These are phyloP conservation scores for Aspergillus sergii DNA, from an alignment of 2,329 filamentous ascomycete species.

Conservation along the genomic window DNA sequence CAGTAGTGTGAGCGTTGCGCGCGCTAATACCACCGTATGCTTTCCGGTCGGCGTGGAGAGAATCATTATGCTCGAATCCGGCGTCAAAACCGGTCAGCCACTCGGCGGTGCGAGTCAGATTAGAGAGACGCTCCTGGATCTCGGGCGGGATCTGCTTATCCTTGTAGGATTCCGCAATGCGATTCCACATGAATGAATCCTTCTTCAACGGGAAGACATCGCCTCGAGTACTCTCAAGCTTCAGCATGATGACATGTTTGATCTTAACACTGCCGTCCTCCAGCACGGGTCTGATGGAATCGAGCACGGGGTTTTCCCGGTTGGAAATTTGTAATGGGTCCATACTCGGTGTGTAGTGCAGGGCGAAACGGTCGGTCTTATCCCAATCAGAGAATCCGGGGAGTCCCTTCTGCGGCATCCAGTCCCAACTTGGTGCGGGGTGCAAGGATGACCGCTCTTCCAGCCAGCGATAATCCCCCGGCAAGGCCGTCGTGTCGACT, in stretches of 20 bases:
- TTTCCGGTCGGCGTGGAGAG: constrained; percentile 18
- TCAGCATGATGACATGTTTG: constrained; percentile 48
- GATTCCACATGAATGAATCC: constrained; percentile 38
- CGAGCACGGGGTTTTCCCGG: constrained; percentile 24
- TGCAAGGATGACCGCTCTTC: constrained; percentile 22
- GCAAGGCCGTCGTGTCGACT: constrained; percentile 22
- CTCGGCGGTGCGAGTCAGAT: constrained; percentile 34
- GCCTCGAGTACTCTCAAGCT: constrained; percentile 50
- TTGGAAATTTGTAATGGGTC: constrained; percentile 50
- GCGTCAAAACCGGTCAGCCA: constrained; percentile 30
- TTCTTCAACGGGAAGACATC: constrained; percentile 51
- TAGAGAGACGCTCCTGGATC: constrained; percentile 26
- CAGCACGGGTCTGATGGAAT: constrained; percentile 17
- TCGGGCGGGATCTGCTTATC: constrained; percentile 38
- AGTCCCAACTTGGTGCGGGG: constrained; percentile 24
- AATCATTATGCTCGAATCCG: constrained; percentile 29
- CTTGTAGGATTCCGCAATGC: constrained; percentile 41
- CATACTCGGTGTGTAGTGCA: constrained; percentile 37
- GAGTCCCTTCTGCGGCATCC: constrained; percentile 26
- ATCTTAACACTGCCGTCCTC: constrained; percentile 36
- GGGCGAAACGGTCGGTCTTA: constrained; percentile 8
- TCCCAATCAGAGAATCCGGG: constrained; percentile 32
- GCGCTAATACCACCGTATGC: constrained; percentile 47
- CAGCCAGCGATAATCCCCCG: constrained; percentile 25
- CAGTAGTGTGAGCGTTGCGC: constrained; percentile 44